A percentile compares a stretch with the other conserved stretches of the same genome.
These are phyloP conservation scores for Gastrodia elata DNA, from an alignment of 106 monocot genomes.

Conservation along the genomic window DNA sequence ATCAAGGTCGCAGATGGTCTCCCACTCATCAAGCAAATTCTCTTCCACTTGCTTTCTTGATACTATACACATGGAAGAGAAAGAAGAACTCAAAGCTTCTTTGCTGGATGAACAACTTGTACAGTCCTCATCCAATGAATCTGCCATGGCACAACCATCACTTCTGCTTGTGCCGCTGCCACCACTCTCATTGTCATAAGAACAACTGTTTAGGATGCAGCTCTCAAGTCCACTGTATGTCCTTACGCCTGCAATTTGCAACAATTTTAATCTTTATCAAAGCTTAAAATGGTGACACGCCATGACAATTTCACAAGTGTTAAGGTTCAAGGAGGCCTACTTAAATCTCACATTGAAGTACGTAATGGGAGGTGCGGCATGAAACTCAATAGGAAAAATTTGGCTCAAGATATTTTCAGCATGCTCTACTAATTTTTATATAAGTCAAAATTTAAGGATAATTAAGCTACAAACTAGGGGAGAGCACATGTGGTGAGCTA, in stretches of 20 bases:
- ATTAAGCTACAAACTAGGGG: not conserved
- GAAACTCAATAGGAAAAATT: not conserved
- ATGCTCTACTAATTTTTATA: not conserved
- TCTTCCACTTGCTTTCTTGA: conserved; percentile 42
- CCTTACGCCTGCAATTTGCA: conserved; percentile 52
- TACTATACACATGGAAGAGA: conserved; percentile 45
- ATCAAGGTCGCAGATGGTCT: conserved; percentile 18
- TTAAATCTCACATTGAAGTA: not conserved
- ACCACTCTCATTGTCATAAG: conserved; percentile 48
- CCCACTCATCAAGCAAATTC: conserved; percentile 45
- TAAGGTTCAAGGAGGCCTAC: not conserved
- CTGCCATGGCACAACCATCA: conserved; percentile 29
- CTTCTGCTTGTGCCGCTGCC: conserved; percentile 31
- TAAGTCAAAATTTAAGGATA: not conserved
- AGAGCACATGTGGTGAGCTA: not conserved
- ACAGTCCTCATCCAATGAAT: conserved; percentile 61
- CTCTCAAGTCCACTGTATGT: conserved; percentile 85
- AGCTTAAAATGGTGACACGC: not conserved
- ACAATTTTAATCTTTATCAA: not conserved
- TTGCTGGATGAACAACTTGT: conserved; percentile 84
- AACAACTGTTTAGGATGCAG: conserved; percentile 56
- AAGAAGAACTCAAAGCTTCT: conserved; percentile 53
- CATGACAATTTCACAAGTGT: not conserved
- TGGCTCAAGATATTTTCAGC: not conserved
- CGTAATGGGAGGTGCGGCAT: not conserved